Percentiles rank a stretch among this genome's conserved stretches.
These are phyloP conservation scores for Aethionema arabicum DNA, from an alignment of 345 rosid species.

Conservation along the genomic window DNA sequence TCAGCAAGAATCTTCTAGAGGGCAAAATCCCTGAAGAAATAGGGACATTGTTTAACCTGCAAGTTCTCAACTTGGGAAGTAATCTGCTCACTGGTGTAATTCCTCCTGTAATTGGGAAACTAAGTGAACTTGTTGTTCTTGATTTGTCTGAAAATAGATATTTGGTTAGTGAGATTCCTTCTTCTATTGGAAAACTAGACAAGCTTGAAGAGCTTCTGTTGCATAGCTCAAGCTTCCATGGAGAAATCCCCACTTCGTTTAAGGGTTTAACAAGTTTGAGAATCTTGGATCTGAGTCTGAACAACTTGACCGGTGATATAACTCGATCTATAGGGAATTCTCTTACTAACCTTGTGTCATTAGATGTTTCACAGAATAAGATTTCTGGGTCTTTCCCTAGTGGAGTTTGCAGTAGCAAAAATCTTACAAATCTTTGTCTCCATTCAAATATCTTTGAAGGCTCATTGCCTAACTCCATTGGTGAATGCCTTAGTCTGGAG, in stretches of 20 bases:
- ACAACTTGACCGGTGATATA: constrained; percentile 73
- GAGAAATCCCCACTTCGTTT: constrained; percentile 71
- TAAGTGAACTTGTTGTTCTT: constrained; percentile 69
- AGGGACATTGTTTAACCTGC: constrained; percentile 58
- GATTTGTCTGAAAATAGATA: constrained; percentile 76
- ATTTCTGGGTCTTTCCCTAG: constrained; percentile 67
- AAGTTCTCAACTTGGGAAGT: constrained; percentile 65
- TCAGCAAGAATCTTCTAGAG: constrained; percentile 69
- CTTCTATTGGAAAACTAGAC: constrained; percentile 63
- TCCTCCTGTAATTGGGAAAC: constrained; percentile 64
- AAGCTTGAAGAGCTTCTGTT: constrained; percentile 74
- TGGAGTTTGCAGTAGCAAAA: constrained; percentile 64
- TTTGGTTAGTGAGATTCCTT: constrained; percentile 65
- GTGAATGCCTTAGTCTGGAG: constrained; percentile 68
- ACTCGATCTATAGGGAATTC: constrained; percentile 54
- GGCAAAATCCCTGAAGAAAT: constrained; percentile 75
- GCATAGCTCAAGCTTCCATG: constrained; percentile 78
- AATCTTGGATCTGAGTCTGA: constrained; percentile 65
- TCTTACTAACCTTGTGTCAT: constrained; percentile 60
- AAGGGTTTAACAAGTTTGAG: constrained; percentile 55
- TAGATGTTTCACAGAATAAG: constrained; percentile 83
- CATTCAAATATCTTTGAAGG: constrained; percentile 77
- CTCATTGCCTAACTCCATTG: constrained; percentile 54
- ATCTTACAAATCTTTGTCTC: constrained; percentile 57
- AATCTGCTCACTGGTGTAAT: constrained; percentile 75